Base-by-base conservation (phyloP, 495 filamentous ascomycete genomes). In the Lophiostoma macrostomum region DNA sequence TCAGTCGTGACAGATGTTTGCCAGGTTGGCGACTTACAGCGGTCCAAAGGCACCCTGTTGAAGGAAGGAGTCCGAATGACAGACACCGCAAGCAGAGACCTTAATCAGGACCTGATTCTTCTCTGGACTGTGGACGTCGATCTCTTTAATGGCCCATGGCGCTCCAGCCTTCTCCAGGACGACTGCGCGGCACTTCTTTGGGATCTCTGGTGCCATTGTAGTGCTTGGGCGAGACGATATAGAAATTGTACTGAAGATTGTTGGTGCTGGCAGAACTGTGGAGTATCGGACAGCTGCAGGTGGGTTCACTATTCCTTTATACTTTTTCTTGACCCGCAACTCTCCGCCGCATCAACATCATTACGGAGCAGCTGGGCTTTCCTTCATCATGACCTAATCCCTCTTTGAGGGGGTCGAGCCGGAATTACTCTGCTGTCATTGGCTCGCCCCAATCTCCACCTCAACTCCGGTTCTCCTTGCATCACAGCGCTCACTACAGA, bases 51-150 rank as follows among this genome's bases (percentile, higher is more conserved):
- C 18, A 27, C 67, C 69, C n/a, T 60, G 10, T 43, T 67, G 56
- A 0, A 68, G 51, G 22, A 61, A 45, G n/a, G 32, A 16, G 44
- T 74, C 71, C 10, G 58, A 60, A 49, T 69, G 69, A 57, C 71
- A 74, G 30, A 74, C 66, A 13, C 71, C 71, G 32, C 67, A 71
- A 0, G 70, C 70, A 16, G 57, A 60, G 28, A 69, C 67, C 48
- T 74, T 72, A 53, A 72, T 63, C 41, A 74, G 53, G n/a, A 74
- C 49, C 46, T 73, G 64, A 13, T 67, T 66, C 4, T 63, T 35
- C 46, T 69, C 50, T 4, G 69, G 66, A 27, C 61, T 51, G 29
- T 64, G 37, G 35, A 73, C 51, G 2, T 64, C 64, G 13, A 71
- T 38, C 1, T 74, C 69, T 50, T 66, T 67, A 47, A 74, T 64